Percentiles rank a stretch among this genome's conserved stretches.
Conservation (phyloP, 1,284 basidiomycete genomes). For the Mycena sp. region DNA sequence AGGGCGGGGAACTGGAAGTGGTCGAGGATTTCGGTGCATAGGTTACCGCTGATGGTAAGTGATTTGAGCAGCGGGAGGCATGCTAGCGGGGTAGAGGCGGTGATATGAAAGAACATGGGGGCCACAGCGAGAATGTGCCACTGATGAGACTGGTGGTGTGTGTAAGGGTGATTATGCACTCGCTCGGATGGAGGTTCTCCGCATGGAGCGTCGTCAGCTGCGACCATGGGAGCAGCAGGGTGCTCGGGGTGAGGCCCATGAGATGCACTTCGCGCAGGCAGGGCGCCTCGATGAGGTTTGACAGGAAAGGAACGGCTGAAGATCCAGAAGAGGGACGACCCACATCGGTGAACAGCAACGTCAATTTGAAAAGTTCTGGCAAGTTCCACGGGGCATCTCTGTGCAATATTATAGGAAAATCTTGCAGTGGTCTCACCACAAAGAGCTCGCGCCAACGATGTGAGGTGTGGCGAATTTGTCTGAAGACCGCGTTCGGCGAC, state of each 20-base stretch:
- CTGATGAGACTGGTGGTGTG: background rate
- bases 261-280: constrained; percentile 22
- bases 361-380: constrained; percentile 18
- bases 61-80: constrained; percentile 11
- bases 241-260: constrained; percentile 22
- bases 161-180: constrained; percentile 12
- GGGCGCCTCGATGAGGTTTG: constrained; percentile 11
- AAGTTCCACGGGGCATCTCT: constrained; percentile 17
- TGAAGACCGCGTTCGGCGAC: constrained; percentile 3
- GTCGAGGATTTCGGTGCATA: constrained; percentile 6
- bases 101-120: constrained; percentile 5
- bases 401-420: constrained; percentile 10
- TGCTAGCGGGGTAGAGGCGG: background rate
- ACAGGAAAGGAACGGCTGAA: background rate
- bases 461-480: background rate
- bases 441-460: constrained; percentile 22
- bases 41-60: constrained; percentile 12
- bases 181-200: constrained; percentile 20
- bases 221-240: constrained; percentile 19
- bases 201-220: constrained; percentile 17
- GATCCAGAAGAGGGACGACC: background rate
- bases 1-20: constrained; percentile 14
- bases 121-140: constrained; percentile 17
- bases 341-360: constrained; percentile 7
- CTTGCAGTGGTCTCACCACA: constrained; percentile 17